Conservation (phyloP, 2,329 filamentous ascomycete genomes). For the Aureobasidium sp. region DNA sequence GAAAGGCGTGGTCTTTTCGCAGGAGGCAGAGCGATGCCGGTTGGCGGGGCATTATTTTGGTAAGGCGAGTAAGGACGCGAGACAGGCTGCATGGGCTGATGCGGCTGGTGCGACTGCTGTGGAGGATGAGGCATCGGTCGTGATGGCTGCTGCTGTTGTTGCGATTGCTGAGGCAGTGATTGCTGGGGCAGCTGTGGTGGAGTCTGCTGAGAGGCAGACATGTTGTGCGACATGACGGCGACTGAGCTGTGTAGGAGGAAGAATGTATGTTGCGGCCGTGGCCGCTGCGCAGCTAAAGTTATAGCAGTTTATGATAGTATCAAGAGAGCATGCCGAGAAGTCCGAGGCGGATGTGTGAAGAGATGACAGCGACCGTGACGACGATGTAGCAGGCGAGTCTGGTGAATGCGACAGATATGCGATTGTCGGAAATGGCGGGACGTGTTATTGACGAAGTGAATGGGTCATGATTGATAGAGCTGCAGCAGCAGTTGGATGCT, state of each 20-base stretch:
- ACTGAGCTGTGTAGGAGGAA: neutral
- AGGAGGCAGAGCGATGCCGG: conserved; percentile 56
- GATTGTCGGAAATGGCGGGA: neutral
- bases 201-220: conserved; percentile 12
- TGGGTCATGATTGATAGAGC: neutral
- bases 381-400: neutral
- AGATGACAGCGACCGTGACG: neutral
- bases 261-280: neutral
- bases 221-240: conserved; percentile 18
- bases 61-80: conserved; percentile 31
- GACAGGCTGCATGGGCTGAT: conserved; percentile 21
- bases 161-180: neutral
- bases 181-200: conserved; percentile 24
- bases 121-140: neutral
- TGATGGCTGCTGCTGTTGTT: conserved; percentile 2
- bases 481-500: neutral
- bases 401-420: neutral
- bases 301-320: neutral
- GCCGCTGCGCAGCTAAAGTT: conserved; percentile 8
- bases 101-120: neutral
- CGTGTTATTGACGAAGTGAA: neutral
- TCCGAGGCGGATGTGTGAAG: neutral
- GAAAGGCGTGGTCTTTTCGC: conserved; percentile 68
- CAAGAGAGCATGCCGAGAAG: conserved; percentile 5
- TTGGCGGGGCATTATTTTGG: conserved; percentile 55